A percentile compares a stretch with the other conserved stretches of the same genome.
phyloP scores from a whole-genome alignment of 164 flowering plant species.

The Magnolia changhungtana region DNA sequence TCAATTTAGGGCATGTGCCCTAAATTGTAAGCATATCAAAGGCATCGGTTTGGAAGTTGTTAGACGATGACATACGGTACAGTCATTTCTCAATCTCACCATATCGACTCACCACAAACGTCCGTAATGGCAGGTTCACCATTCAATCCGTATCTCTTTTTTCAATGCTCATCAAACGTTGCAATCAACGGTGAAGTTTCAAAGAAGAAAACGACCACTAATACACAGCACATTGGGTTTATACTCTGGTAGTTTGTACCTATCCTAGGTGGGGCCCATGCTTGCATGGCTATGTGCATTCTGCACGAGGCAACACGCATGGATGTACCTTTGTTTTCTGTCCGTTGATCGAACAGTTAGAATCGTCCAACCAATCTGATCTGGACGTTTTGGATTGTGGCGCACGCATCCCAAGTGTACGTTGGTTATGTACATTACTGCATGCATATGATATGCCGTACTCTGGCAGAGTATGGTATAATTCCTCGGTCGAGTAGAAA shows the following conservation, averaged over 20 bases:
- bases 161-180: not conserved
- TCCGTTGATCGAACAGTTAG: not conserved
- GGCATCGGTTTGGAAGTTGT: too few relatives aligned
- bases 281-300: not conserved
- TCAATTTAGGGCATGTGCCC: too few relatives aligned
- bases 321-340: not conserved
- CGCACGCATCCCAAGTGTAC: not conserved
- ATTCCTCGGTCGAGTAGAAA: too few relatives aligned
- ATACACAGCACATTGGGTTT: not conserved
- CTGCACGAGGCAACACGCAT: not conserved
- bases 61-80: too few relatives aligned
- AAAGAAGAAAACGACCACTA: not conserved
- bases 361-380: not conserved
- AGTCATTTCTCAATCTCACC: too few relatives aligned
- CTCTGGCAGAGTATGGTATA: not conserved
- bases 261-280: not conserved
- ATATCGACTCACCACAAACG: too few relatives aligned
- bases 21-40: too few relatives aligned
- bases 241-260: not conserved
- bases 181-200: not conserved
- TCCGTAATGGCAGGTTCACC: too few relatives aligned
- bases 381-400: not conserved
- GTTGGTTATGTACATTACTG: too few relatives aligned
- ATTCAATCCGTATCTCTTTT: too few relatives aligned
- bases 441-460: not conserved